Evolutionary conservation across 2,329 filamentous ascomycete species (phyloP).

Genomic region (Fusarium sp.): DNA sequence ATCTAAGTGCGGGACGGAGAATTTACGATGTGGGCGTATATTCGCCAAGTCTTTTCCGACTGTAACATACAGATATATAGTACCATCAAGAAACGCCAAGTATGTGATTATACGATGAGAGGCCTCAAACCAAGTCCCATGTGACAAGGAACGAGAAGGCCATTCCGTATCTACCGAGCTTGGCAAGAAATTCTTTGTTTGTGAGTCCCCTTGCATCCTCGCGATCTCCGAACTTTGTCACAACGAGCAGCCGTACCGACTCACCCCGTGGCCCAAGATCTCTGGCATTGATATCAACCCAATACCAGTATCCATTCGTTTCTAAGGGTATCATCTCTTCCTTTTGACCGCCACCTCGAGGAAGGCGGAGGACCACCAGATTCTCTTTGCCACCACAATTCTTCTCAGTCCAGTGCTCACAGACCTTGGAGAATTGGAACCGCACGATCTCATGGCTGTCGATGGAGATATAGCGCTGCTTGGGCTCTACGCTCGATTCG

Average conservation of each 20-base stretch:
- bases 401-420: conserved; percentile 84
- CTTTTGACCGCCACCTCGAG: conserved; percentile 73
- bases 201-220: conserved; percentile 63
- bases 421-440: conserved; percentile 84
- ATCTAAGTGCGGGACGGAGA: conserved; percentile 13
- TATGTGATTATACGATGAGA: conserved; percentile 11
- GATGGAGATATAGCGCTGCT: conserved; percentile 65
- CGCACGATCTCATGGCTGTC: conserved; percentile 68
- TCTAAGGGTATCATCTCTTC: conserved; percentile 77
- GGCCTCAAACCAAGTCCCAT: conserved; percentile 61
- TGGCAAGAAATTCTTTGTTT: conserved; percentile 58
- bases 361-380: conserved; percentile 75
- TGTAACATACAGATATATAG: conserved; percentile 1
- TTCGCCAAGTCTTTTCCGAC: conserved; percentile 7
- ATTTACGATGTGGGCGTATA: conserved; percentile 3
- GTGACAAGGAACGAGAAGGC: conserved; percentile 56
- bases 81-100: conserved; percentile 9
- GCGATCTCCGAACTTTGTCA: conserved; percentile 62
- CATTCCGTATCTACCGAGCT: conserved; percentile 58
- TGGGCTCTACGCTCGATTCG: conserved; percentile 68
- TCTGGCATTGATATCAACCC: conserved; percentile 76
- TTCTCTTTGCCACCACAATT: conserved; percentile 75
- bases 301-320: conserved; percentile 84
- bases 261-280: conserved; percentile 77
- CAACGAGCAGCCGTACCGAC: conserved; percentile 71